Base-by-base conservation (phyloP, 1,139 yeast species). In the Hansenula sp. region DNA sequence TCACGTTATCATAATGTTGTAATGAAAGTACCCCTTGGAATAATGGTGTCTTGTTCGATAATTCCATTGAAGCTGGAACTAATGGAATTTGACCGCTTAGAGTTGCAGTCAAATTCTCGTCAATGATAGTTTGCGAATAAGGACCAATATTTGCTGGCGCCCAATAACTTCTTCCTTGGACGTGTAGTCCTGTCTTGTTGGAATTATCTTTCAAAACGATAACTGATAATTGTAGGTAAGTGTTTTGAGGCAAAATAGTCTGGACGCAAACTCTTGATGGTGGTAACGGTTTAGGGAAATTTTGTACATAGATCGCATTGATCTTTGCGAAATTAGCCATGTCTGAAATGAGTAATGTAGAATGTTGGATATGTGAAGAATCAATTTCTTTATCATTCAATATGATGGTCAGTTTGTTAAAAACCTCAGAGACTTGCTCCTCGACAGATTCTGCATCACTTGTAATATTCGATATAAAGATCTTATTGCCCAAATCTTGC, bases 131-230 rank as follows among this genome's bases (percentile, higher is more conserved):
- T 63, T 93, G 99, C 0, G 99, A 91, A 61, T 93, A 93, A 0
- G 99, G 99, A 0, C 99, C 99, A 45, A 93, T 93, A 55, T 93
- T 93, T 38, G 96, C 94, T 0, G 99, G 99, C 0, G 97, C 97
- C 99, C 99, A 93, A 61, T 84, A 90, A 27, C 96, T 89, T 46
- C 93, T 72, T 1, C 98, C 89, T 55, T 93, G 89, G 5, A 93
- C 88, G 59, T 93, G 98, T 21, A 93, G 68, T 0, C 98, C 97
- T 35, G 67, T 67, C 52, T 81, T 80, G 17, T 47, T 47, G 0
- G 51, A 35, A 7, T 59, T 46, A 41, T 61, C 50, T 32, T 60
- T 58, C 7, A 76, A 61, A 2, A 74, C 72, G 5, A 74, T 66
- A 32, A 86, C 80, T 0, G 95, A 85, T 12, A 90, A 59, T 52